Evolutionary conservation across 257 asterid species (phyloP), one percentile per base, ranked within the genome.

Genomic region (Solanum tacnaense): DNA sequence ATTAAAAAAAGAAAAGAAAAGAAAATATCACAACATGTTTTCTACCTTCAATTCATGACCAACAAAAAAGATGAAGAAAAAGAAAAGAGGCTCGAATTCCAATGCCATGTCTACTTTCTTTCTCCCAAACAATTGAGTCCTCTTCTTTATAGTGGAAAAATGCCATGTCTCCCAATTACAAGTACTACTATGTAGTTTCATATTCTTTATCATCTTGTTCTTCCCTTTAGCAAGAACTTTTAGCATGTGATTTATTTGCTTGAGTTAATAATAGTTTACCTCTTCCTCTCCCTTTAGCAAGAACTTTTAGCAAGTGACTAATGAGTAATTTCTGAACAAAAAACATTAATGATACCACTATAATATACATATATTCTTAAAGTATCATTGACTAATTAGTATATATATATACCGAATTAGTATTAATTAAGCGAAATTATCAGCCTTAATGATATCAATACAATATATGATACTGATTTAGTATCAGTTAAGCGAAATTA

Each of bases 1-100:
- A 6, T 56, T 18, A 56, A 56, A 56, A 7, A 52, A 46, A 46
- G 15, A 41, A 16, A 88, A 91, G 87, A 87, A 90, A 83, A 44
- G 84, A 89, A 92, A 90, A 92, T 91, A 89, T 88, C 86, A 89
- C 88, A 90, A 89, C 91, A 87, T 87, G 93, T 88, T 62, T 74
- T 78, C 88, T 58, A 23, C 84, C 88, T 71, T 71, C 88, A 71
- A 71, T 86, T 70, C 71, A 70, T 86, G 88, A 41, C 83, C 41
- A 85, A 73, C 70, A 84, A 84, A n/a, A 58, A 49, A 84, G 32
- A 36, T 39, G 35, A 65, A 70, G 15, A 83, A 71, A 32, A 16
- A 15, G 46, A 79, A 76, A 79, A 75, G 49, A 18, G 89, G 88
- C 89, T 89, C 90, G 84, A 71, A 72, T 60, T 44, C 89, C 92